A percentile compares a stretch with the other conserved stretches of the same genome.
phyloP scores from a whole-genome alignment of 371 early-diverging fungal species.

The Mortierella polycephala region DNA sequence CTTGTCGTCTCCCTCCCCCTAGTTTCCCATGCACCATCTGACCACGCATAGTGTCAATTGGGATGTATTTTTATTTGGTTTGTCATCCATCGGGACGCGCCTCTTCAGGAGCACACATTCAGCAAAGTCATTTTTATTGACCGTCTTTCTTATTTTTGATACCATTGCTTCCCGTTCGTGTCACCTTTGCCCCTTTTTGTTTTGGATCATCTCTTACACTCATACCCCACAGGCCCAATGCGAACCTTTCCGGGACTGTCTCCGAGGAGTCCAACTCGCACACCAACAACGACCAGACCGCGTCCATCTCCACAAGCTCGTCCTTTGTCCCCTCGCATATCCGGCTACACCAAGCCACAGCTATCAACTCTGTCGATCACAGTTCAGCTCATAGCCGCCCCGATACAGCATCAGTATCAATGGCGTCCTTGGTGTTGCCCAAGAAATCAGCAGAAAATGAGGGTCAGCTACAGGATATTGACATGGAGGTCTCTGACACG shows the following conservation, averaged over 20 bases:
- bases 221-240: constrained; percentile 14
- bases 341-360: constrained; percentile 2
- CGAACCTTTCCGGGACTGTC: neutral
- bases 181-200: constrained; percentile 13
- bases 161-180: constrained; percentile 27
- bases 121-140: constrained; percentile 12
- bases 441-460: neutral
- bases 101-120: too few species aligned
- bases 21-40: constrained; percentile 22
- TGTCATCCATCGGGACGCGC: constrained; percentile 13
- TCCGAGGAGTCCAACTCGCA: constrained; percentile 12
- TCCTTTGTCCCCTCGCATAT: constrained; percentile 22
- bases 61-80: constrained; percentile 3
- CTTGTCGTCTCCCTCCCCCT: constrained; percentile 1
- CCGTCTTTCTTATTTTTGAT: constrained; percentile 13
- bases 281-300: neutral
- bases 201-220: neutral
- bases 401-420: constrained; percentile 7
- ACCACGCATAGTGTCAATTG: constrained; percentile 6
- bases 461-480: constrained; percentile 22
- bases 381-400: neutral
- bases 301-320: constrained; percentile 7
- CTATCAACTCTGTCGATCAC: constrained; percentile 3
- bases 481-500: constrained; percentile 29
- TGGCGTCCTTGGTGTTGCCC: constrained; percentile 8